These are phyloP conservation scores for carrot (Daucus carota) DNA, from an alignment of 129 eudicot species.

Conservation along the genomic window DH1_v3.0 NC_030386.2:32724501-32725000, in stretches of 20 bases:
- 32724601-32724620: background rate
- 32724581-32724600: background rate
- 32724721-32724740: background rate
- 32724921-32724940: constrained; percentile 51
- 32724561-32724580: background rate
- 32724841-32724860: constrained; percentile 62
- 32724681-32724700: background rate
- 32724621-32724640: too few relatives aligned
- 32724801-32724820: constrained; percentile 31
- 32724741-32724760: background rate
- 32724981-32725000: constrained; percentile 51
- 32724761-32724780: background rate
- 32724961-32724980: constrained; percentile 68
- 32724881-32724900: constrained; percentile 69
- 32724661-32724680: background rate
- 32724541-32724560: background rate
- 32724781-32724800: constrained; percentile 13
- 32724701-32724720: background rate
- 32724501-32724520: too few relatives aligned
- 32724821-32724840: constrained; percentile 48
- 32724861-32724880: constrained; percentile 78
- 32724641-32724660: background rate
- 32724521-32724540: too few relatives aligned
- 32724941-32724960: constrained; percentile 67
- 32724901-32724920: constrained; percentile 40